These are phyloP conservation scores for Neospora caninum DNA, from an alignment of 169 alveolate genomes.

Conservation along the genomic window DNA sequence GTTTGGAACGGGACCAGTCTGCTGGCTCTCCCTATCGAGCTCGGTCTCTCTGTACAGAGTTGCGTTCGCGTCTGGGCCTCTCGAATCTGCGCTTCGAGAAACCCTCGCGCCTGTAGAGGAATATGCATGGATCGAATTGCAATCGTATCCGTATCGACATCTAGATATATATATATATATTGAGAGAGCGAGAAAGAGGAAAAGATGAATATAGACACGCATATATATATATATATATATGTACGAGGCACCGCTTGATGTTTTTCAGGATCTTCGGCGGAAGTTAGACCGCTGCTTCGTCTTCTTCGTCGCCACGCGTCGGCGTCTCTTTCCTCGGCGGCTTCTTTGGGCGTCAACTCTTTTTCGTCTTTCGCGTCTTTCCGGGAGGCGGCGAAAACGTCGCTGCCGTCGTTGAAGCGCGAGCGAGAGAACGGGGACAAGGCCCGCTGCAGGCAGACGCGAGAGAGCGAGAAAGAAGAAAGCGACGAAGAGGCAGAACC, in stretches of 20 bases:
- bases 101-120: no score
- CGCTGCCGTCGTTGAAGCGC: not conserved
- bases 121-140: no score
- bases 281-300: constrained; percentile 9
- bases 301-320: constrained; percentile 14
- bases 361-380: not conserved
- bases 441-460: not conserved
- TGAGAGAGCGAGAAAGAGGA: not conserved
- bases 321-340: not conserved
- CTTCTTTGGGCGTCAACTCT: not conserved
- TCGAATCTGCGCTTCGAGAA: no score
- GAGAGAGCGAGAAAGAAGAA: not conserved
- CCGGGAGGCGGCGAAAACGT: not conserved
- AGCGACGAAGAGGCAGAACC: not conserved
- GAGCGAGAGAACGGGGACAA: not conserved
- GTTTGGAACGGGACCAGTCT: no score
- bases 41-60: not conserved
- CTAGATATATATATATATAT: no score
- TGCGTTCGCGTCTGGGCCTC: no score
- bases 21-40: not conserved
- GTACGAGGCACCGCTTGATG: not conserved
- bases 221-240: no score
- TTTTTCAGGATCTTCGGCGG: not conserved
- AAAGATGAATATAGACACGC: not conserved
- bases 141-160: not conserved